phyloP scores from a whole-genome alignment of 805 yeast species.

The Sporopachydermia lactativora region DNA sequence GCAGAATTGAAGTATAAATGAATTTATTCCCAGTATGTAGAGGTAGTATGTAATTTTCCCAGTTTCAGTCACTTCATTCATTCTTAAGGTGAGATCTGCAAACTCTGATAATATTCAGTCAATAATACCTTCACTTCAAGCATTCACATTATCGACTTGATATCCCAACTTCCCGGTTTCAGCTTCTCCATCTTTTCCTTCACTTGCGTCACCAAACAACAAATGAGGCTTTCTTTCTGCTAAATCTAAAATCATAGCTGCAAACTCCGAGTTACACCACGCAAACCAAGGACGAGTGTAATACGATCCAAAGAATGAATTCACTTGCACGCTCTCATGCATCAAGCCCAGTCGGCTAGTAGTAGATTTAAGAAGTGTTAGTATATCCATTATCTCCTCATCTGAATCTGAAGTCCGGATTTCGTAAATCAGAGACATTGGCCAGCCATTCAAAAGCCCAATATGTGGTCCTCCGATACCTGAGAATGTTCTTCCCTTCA shows the following conservation, averaged over 20 bases:
- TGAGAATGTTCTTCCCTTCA: constrained; percentile 44
- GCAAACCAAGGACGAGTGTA: constrained; percentile 86
- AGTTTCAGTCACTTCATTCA: too few species aligned
- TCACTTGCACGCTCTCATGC: constrained; percentile 71
- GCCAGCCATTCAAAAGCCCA: constrained; percentile 77
- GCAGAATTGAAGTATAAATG: too few species aligned
- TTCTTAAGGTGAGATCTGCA: too few species aligned
- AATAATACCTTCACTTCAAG: too few species aligned
- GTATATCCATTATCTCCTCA: constrained; percentile 39
- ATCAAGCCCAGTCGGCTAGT: constrained; percentile 70
- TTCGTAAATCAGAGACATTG: constrained; percentile 66
- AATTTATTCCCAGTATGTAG: too few species aligned
- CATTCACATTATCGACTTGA: too few species aligned
- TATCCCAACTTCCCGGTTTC: too few species aligned
- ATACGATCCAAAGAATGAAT: constrained; percentile 26
- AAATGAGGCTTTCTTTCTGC: constrained; percentile 62
- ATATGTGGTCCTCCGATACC: constrained; percentile 92
- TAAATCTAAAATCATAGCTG: constrained; percentile 67
- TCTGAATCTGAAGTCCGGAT: constrained; percentile 68
- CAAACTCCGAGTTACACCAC: constrained; percentile 90
- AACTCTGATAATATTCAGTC: too few species aligned
- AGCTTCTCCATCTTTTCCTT: too few species aligned
- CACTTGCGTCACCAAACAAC: constrained; percentile 36
- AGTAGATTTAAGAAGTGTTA: constrained; percentile 37
- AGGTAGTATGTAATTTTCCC: too few species aligned